phyloP scores from a whole-genome alignment of 805 yeast species.

The Peterozyma toletana region DNA sequence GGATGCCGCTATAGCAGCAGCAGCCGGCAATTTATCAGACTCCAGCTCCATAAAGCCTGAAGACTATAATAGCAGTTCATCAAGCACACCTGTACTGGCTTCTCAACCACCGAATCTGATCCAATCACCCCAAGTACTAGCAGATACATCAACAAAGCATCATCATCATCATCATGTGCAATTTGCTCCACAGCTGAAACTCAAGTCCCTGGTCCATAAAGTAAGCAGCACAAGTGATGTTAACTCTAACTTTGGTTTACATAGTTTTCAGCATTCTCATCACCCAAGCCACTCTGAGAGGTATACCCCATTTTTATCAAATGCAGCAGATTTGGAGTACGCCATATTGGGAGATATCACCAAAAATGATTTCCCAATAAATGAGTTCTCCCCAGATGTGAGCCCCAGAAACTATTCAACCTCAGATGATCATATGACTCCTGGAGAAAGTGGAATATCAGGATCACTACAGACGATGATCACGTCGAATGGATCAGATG shows the following conservation, averaged over 20 bases:
- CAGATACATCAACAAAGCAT: neutral
- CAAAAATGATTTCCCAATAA: slow-evolving; percentile 32
- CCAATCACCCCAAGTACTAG: neutral
- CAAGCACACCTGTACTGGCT: neutral
- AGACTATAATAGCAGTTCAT: neutral
- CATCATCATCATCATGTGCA: neutral
- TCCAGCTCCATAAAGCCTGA: neutral
- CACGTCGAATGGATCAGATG: neutral
- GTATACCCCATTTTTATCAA: slow-evolving; percentile 46
- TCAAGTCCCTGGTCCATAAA: neutral
- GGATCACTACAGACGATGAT: neutral
- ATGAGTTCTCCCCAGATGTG: slow-evolving; percentile 9
- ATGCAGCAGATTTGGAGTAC: slow-evolving; percentile 70
- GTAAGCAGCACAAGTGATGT: neutral
- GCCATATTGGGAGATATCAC: slow-evolving; percentile 61
- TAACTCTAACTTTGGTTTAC: neutral
- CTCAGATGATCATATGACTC: slow-evolving; percentile 11
- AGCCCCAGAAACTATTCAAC: slow-evolving; percentile 24
- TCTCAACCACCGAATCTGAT: too few species aligned
- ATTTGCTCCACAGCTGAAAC: too few species aligned
- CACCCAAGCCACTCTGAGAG: neutral
- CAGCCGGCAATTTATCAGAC: neutral
- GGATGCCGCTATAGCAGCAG: slow-evolving; percentile 23
- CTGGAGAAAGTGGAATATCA: neutral
- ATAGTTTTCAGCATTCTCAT: neutral